Evolutionary conservation across 1,284 basidiomycete genomes (phyloP), one percentile per base, ranked within the genome.

Genomic region (Sporisorium sorghi): DNA sequence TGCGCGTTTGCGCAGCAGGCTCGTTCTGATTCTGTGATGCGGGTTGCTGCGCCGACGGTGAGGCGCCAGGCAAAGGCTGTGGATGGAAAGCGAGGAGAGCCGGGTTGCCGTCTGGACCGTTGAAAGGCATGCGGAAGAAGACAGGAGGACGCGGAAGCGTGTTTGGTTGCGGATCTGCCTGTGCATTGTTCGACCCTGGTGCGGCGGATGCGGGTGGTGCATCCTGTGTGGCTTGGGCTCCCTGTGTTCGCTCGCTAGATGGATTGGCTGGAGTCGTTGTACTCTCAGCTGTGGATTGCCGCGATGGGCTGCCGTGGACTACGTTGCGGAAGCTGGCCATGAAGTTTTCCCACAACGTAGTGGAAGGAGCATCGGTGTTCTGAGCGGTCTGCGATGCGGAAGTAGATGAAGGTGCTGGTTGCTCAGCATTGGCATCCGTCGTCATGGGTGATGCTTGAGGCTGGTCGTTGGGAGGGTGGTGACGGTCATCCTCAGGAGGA

Each of bases 11-110:
- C n/a, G n/a, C n/a, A n/a, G n/a, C n/a, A n/a, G n/a, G n/a, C n/a
- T n/a, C n/a, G n/a, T n/a, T n/a, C n/a, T n/a, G 4, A 17, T 44
- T 6, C 19, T 19, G 40, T 9, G 28, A 6, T 24, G 24, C 8
- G n/a, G 37, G 43, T 32, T 39, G 54, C 10, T 17, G 28, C 19
- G 30, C 12, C n/a, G 40, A 3, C 3, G 42, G 28, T 17, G 35
- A n/a, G 5, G 35, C 23, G 32, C 42, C 28, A 11, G 66, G 76
- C 19, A 79, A 47, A 1, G 76, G 73, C 26, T 63, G 53, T 4
- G 76, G 73, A 51, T 61, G 56, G 58, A 79, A 79, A 10, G 76
- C 76, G 23, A 79, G 69, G 10, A 76, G 50, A n/a, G 69, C 78
- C 11, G 69, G 70, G 7, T 44, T 57, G 24, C 78, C 78, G 30